phyloP scores from a whole-genome alignment of 192 early-diverging fungal species.

The Coemansia sp. region DNA sequence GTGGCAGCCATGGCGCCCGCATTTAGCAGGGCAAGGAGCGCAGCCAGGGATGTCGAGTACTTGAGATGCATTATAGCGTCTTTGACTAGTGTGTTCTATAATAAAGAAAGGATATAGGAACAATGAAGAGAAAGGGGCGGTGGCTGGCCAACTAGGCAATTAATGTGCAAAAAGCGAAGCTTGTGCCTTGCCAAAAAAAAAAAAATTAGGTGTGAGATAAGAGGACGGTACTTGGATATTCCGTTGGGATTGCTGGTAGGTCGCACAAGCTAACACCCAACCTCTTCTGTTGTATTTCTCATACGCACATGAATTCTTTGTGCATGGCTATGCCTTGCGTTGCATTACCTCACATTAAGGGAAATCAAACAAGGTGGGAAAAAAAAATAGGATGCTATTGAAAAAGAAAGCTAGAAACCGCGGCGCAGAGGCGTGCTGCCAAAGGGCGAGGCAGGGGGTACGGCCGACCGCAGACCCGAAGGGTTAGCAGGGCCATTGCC shows the following conservation, averaged over 20 bases:
- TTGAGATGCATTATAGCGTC: slow-evolving; percentile 6
- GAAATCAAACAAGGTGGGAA: neutral
- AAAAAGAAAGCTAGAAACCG: slow-evolving; percentile 16
- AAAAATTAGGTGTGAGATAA: neutral
- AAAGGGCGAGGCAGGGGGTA: slow-evolving; percentile 16
- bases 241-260: neutral
- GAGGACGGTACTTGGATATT: neutral
- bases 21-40: neutral
- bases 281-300: neutral
- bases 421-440: slow-evolving; percentile 22
- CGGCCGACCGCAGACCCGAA: neutral
- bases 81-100: neutral
- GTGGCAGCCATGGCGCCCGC: slow-evolving; percentile 12
- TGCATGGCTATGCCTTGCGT: neutral
- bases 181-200: neutral
- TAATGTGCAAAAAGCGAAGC: neutral
- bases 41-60: slow-evolving; percentile 9
- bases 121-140: neutral
- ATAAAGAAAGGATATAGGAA: neutral
- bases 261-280: neutral
- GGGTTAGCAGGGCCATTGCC: neutral
- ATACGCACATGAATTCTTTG: neutral
- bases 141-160: neutral
- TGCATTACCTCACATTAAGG: neutral
- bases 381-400: neutral